phyloP scores from a whole-genome alignment of 169 alveolate species.

The Plasmodium adleri region DNA sequence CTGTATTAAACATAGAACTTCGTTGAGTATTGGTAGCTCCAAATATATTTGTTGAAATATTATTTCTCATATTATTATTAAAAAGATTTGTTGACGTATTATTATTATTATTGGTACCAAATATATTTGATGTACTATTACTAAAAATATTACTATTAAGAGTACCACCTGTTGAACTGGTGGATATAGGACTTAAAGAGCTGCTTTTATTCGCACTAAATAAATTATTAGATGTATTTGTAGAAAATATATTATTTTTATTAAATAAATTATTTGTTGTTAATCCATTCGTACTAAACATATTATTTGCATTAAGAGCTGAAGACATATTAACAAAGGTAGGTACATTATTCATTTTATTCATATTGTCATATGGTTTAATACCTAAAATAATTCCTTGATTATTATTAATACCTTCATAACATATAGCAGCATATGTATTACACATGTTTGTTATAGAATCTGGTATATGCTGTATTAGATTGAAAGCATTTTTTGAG shows the following conservation, averaged over 20 bases:
- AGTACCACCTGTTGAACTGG: neutral
- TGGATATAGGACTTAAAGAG: neutral
- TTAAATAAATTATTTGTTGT: conserved; percentile 7
- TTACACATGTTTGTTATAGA: conserved; percentile 46
- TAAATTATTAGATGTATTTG: neutral
- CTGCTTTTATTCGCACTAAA: neutral
- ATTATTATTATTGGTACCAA: neutral
- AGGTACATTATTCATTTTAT: conserved; percentile 1
- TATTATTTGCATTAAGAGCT: neutral
- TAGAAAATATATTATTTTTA: conserved; percentile 15
- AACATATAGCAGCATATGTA: neutral
- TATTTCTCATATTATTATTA: too few relatives aligned
- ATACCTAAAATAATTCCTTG: conserved; percentile 9
- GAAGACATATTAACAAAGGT: neutral
- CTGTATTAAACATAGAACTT: too few relatives aligned
- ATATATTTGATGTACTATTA: neutral
- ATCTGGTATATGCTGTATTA: conserved; percentile 69
- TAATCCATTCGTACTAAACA: neutral
- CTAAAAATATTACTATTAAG: too few relatives aligned
- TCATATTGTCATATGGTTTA: conserved; percentile 6
- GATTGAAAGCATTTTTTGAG: conserved; percentile 30
- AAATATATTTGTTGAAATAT: neutral
- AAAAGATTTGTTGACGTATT: too few relatives aligned
- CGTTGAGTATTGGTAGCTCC: neutral
- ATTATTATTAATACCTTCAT: conserved; percentile 14